Conservation (phyloP, 179 eudicot genomes). For the Silene noctiflora region DNA sequence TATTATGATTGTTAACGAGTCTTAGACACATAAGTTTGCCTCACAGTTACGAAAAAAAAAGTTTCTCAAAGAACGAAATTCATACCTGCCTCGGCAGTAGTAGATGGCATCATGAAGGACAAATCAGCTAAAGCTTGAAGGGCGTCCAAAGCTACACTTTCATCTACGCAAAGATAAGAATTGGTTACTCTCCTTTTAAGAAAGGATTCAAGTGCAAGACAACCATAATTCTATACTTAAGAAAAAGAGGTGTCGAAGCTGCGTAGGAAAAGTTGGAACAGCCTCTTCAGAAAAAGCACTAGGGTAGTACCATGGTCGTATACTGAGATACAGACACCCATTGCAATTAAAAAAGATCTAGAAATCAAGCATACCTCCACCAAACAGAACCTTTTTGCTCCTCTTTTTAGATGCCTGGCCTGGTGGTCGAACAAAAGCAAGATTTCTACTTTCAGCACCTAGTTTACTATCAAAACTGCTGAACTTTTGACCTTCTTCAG, state of each 20-base stretch:
- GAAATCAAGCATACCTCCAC: conserved; percentile 50
- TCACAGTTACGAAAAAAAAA: neutral
- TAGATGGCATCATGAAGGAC: conserved; percentile 58
- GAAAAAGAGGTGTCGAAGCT: neutral
- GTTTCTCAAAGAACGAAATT: neutral
- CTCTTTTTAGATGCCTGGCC: conserved; percentile 65
- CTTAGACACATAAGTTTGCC: neutral
- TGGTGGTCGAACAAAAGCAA: conserved; percentile 41
- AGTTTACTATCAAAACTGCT: conserved; percentile 42
- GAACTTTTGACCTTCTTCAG: conserved; percentile 73
- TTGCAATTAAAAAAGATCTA: neutral
- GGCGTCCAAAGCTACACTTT: conserved; percentile 76
- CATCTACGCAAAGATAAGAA: conserved; percentile 44
- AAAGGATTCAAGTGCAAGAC: neutral
- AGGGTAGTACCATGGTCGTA: neutral
- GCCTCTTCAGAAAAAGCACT: neutral
- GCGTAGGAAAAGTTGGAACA: neutral
- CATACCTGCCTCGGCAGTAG: conserved; percentile 42
- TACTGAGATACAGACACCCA: neutral
- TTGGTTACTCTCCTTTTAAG: neutral
- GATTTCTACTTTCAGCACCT: conserved; percentile 43
- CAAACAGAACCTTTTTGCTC: conserved; percentile 70
- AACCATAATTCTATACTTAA: conserved; percentile 1
- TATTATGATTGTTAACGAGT: neutral
- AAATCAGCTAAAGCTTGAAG: conserved; percentile 90